phyloP scores from a whole-genome alignment of 805 yeast genomes.

The Debaryomyces maramus region DNA sequence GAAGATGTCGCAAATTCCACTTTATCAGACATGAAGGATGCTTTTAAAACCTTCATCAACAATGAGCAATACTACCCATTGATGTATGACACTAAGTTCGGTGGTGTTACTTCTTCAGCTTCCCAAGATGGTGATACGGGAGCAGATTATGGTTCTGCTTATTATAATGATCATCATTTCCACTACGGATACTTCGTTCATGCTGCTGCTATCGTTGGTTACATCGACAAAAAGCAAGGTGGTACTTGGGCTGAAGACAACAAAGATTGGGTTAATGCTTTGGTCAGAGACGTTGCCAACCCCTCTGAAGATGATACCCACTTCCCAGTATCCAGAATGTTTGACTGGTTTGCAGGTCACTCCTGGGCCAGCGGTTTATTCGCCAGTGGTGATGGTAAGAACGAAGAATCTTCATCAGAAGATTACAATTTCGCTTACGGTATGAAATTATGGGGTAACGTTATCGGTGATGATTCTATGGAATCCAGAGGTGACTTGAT shows the following conservation, averaged over 20 bases:
- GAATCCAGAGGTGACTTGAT: constrained; percentile 59
- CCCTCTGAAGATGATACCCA: constrained; percentile 54
- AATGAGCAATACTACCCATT: constrained; percentile 52
- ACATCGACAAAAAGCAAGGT: constrained; percentile 54
- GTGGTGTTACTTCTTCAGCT: constrained; percentile 57
- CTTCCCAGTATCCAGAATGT: constrained; percentile 72
- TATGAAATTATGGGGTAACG: constrained; percentile 65
- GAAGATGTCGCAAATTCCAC: constrained; percentile 36
- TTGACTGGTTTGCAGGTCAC: constrained; percentile 77
- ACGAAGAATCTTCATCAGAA: constrained; percentile 73
- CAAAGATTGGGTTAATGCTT: constrained; percentile 56
- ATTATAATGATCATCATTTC: constrained; percentile 85
- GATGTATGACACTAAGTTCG: constrained; percentile 54
- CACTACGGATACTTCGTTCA: constrained; percentile 83
- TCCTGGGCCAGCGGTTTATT: constrained; percentile 78
- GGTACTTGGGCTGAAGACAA: constrained; percentile 54
- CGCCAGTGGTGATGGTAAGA: constrained; percentile 70
- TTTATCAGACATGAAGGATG: constrained; percentile 38
- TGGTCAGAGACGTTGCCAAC: constrained; percentile 68
- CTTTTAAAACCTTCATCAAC: constrained; percentile 40
- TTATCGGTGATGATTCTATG: constrained; percentile 56
- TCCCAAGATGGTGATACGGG: constrained; percentile 44
- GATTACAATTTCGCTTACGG: constrained; percentile 73
- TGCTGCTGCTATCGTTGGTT: constrained; percentile 78
- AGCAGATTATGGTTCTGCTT: constrained; percentile 69